Base-by-base conservation (phyloP, 139 green algal species). In the Coelastrella sp. region DNA sequence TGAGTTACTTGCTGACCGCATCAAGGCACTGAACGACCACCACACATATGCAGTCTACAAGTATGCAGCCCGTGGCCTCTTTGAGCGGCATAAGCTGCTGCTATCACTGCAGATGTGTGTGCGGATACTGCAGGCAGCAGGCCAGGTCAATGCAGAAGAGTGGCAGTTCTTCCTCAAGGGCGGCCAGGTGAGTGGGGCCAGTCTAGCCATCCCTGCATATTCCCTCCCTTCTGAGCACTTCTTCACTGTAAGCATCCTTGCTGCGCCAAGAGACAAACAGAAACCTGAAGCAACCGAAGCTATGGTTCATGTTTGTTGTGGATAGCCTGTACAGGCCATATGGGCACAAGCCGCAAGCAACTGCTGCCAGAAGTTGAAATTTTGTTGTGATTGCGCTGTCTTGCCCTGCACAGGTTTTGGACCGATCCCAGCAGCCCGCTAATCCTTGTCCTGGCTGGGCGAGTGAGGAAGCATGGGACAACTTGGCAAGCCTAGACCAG, bases 1-100 rank as follows among this genome's bases (percentile, higher is more conserved):
- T 27, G 95, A 97, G 49, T 80, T 81, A 8, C 78, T 97, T 80
- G 82, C 91, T 15, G 95, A 97, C 92, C 93, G 96, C 81, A 97
- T 98, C 93, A 96, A 96, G 87, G 56, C 92, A 58, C 92, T 98
- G 49, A 98, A 97, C 88, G 96, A 98, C 91, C 96, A 95, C 91
- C 96, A 98, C 94, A 98, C 96, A 57, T 98, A 97, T 70, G 95
- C 94, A 25, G 95, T 98, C 84, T 98, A 98, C 95, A 96, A 96
- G 90, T 98, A 98, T 93, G 63, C 75, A 49, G 74, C 84, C 0
- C 95, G 96, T 90, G 97, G 96, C 65, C 91, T 99, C 78, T 99
- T 99, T 93, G 97, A 99, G 94, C 93, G 95, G 8, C 96, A 99
- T 95, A 99, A 99, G 94, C 94, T 98, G 95, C 96, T 99, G 87